phyloP scores from a whole-genome alignment of 1,284 basidiomycete genomes.

The Mycosarcoma mackinlayi region DNA sequence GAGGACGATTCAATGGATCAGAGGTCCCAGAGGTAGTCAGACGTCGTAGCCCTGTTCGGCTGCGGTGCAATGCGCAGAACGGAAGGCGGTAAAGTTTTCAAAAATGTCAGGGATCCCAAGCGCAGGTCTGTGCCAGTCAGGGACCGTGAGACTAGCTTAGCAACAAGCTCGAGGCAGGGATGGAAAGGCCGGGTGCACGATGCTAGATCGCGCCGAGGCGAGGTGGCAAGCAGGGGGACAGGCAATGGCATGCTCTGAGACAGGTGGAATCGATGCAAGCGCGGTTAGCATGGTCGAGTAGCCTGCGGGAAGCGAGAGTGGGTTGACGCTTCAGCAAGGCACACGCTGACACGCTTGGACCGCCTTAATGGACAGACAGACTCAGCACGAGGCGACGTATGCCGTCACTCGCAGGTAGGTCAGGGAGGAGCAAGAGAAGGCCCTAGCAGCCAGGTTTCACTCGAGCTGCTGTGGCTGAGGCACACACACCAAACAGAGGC shows the following conservation, averaged over 20 bases:
- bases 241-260: slow-evolving; percentile 22
- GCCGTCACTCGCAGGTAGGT: too few species aligned
- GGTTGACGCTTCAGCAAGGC: too few species aligned
- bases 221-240: slow-evolving; percentile 21
- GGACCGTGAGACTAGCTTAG: slow-evolving; percentile 17
- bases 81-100: too few species aligned
- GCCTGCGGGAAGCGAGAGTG: too few species aligned
- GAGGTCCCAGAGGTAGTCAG: not conserved
- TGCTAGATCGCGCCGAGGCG: slow-evolving; percentile 12
- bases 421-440: not conserved
- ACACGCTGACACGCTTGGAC: not conserved
- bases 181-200: slow-evolving; percentile 11
- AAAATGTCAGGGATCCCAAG: slow-evolving; percentile 13
- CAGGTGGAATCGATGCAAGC: too few species aligned
- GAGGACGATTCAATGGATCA: too few species aligned
- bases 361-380: slow-evolving; percentile 6
- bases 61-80: too few species aligned
- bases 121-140: slow-evolving; percentile 20
- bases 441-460: slow-evolving; percentile 6
- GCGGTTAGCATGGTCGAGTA: too few species aligned
- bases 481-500: slow-evolving; percentile 10
- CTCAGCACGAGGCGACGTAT: too few species aligned
- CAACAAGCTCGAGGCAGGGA: slow-evolving; percentile 35
- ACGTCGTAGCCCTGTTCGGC: too few species aligned
- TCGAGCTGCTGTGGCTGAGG: slow-evolving; percentile 32